A percentile compares a stretch with the other conserved stretches of the same genome.
Conservation (phyloP, 371 early-diverging fungal genomes). For the Haplosporangium sp. region DNA sequence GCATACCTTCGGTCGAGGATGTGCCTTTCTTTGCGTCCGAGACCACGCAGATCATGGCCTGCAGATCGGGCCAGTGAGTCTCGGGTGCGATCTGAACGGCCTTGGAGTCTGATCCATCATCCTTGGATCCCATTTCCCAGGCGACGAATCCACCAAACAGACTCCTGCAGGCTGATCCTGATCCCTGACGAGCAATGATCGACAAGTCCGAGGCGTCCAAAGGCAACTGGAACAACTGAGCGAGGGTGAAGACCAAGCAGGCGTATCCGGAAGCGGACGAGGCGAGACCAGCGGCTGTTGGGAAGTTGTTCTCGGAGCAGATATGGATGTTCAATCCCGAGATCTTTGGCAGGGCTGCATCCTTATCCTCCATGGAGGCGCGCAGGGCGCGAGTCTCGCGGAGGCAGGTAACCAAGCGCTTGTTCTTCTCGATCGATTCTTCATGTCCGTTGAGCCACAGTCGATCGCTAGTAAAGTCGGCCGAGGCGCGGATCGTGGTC, state of each 20-base stretch:
- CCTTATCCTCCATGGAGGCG: constrained; percentile 70
- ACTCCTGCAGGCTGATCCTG: constrained; percentile 97
- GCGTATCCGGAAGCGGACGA: constrained; percentile 98
- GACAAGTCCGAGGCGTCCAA: constrained; percentile 81
- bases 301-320: constrained; percentile 97
- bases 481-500: constrained; percentile 86
- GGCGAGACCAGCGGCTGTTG: constrained; percentile 99
- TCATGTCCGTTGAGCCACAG: constrained; percentile 96
- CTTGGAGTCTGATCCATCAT: constrained; percentile 87
- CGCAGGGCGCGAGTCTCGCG: constrained; percentile 84
- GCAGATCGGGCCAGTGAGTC: constrained; percentile 95
- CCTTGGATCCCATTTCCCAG: constrained; percentile 89
- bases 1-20: constrained; percentile 97
- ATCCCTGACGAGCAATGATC: constrained; percentile 94
- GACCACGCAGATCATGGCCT: constrained; percentile 94
- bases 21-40: constrained; percentile 93
- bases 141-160: constrained; percentile 98
- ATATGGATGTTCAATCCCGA: constrained; percentile 79
- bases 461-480: constrained; percentile 72
- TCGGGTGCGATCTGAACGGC: constrained; percentile 93
- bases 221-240: constrained; percentile 80
- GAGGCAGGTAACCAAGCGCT: constrained; percentile 89
- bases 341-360: constrained; percentile 57
- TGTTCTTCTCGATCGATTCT: constrained; percentile 83
- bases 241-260: constrained; percentile 89